Evolutionary conservation across 2,329 filamentous ascomycete species (phyloP).

Genomic region (Emergomyces pasteurianus): DNA sequence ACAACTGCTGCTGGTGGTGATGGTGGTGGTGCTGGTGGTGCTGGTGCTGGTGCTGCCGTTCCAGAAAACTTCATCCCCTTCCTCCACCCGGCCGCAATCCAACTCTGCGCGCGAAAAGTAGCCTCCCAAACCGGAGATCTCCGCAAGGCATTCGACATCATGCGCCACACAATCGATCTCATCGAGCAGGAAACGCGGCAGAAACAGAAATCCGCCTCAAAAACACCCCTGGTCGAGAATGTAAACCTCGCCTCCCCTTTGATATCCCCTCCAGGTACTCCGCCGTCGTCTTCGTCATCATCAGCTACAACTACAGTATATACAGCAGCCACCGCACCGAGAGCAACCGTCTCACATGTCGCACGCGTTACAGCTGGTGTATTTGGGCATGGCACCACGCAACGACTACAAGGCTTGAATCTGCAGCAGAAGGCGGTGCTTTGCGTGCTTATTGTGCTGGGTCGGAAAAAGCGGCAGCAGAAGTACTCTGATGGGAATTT

Average conservation of each 20-base stretch:
- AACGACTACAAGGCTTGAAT: slow-evolving; percentile 77
- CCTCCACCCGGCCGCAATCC: slow-evolving; percentile 84
- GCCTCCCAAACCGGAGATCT: slow-evolving; percentile 88
- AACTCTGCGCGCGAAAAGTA: slow-evolving; percentile 88
- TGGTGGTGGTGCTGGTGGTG: slow-evolving; percentile 31
- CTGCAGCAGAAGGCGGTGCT: slow-evolving; percentile 93
- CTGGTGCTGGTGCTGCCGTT: slow-evolving; percentile 11
- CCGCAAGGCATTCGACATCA: slow-evolving; percentile 90
- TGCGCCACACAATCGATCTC: slow-evolving; percentile 75
- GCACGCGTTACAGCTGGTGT: slow-evolving; percentile 82
- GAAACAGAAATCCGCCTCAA: slow-evolving; percentile 44
- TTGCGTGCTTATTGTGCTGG: slow-evolving; percentile 77
- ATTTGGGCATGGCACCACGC: slow-evolving; percentile 77
- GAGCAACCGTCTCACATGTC: slow-evolving; percentile 79
- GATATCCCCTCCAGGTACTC: slow-evolving; percentile 60
- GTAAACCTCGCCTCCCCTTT: neutral
- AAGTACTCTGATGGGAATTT: neutral
- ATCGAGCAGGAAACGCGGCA: slow-evolving; percentile 73
- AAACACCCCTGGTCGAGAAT: slow-evolving; percentile 24
- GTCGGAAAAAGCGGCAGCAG: slow-evolving; percentile 43
- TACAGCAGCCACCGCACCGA: slow-evolving; percentile 70
- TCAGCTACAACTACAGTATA: slow-evolving; percentile 38
- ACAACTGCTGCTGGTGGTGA: slow-evolving; percentile 29
- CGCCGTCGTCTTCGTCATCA: slow-evolving; percentile 60
- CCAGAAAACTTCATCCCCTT: slow-evolving; percentile 60